These are phyloP conservation scores for Salix viminalis DNA, from an alignment of 345 rosid genomes.

Conservation along the genomic window DNA sequence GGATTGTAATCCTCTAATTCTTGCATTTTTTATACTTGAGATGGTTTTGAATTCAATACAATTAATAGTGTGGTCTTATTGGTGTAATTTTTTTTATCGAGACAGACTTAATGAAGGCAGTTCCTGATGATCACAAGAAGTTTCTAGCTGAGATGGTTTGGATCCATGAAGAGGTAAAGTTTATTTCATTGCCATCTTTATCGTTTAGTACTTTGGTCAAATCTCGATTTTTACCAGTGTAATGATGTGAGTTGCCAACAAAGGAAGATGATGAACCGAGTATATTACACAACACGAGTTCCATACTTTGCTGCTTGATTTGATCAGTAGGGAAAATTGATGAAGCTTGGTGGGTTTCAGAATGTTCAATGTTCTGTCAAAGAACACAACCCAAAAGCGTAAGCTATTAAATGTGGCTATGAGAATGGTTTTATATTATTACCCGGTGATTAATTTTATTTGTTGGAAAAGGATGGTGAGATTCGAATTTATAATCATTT, in stretches of 20 bases:
- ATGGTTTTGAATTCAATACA: not conserved
- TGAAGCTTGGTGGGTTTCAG: constrained; percentile 1
- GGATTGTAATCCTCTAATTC: not conserved
- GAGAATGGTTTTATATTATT: too few species aligned
- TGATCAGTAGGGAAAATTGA: not conserved
- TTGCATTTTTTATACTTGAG: not conserved
- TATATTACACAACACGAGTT: not conserved
- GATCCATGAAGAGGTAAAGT: constrained; percentile 76
- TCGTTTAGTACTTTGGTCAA: not conserved
- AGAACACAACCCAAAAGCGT: too few species aligned
- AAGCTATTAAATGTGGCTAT: too few species aligned
- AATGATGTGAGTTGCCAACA: not conserved
- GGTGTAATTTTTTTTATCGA: not conserved
- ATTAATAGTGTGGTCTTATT: not conserved
- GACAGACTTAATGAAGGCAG: constrained; percentile 68
- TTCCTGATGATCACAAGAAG: constrained; percentile 81
- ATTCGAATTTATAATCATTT: too few species aligned
- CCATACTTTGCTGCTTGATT: not conserved
- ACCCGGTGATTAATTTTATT: too few species aligned
- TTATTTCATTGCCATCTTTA: not conserved
- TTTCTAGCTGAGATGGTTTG: constrained; percentile 75
- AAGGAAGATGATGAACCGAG: not conserved
- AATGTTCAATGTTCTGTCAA: not conserved
- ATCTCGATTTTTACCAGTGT: not conserved
- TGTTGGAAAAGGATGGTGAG: too few species aligned